Conservation (phyloP, 2,329 filamentous ascomycete genomes). For the Epicoccum nigrum region DNA sequence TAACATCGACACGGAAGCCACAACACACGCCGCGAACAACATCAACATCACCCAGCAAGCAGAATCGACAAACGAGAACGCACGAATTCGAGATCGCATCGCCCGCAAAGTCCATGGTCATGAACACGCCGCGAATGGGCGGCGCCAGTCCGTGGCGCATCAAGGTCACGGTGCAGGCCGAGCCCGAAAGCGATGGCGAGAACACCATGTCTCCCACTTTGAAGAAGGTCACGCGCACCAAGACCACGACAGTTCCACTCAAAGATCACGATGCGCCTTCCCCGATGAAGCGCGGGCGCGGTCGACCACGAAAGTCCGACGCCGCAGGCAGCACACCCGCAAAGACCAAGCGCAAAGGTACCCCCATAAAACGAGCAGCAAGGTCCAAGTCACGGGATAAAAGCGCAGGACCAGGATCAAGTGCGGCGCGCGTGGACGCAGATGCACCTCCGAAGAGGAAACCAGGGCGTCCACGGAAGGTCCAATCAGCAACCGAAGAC, state of each 20-base stretch:
- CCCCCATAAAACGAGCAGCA: slow-evolving; percentile 39
- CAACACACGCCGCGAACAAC: slow-evolving; percentile 31
- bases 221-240: slow-evolving; percentile 35
- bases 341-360: slow-evolving; percentile 41
- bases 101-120: slow-evolving; percentile 54
- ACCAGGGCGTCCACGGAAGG: slow-evolving; percentile 44
- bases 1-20: slow-evolving; percentile 27
- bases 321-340: slow-evolving; percentile 22
- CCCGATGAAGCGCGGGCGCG: slow-evolving; percentile 45
- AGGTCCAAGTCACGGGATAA: slow-evolving; percentile 30
- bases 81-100: slow-evolving; percentile 36
- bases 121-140: slow-evolving; percentile 49
- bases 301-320: slow-evolving; percentile 47
- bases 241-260: slow-evolving; percentile 51
- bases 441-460: slow-evolving; percentile 37
- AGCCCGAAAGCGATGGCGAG: slow-evolving; percentile 47
- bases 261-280: slow-evolving; percentile 48
- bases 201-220: slow-evolving; percentile 40
- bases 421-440: slow-evolving; percentile 32
- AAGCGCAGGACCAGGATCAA: slow-evolving; percentile 27
- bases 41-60: slow-evolving; percentile 41
- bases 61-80: slow-evolving; percentile 24
- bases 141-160: slow-evolving; percentile 56
- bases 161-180: slow-evolving; percentile 58
- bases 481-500: slow-evolving; percentile 27